A percentile compares a stretch with the other conserved stretches of the same genome.
Evolutionary conservation across 2,329 filamentous ascomycete genomes (phyloP).

Genomic region (Colletotrichum sp.): DNA sequence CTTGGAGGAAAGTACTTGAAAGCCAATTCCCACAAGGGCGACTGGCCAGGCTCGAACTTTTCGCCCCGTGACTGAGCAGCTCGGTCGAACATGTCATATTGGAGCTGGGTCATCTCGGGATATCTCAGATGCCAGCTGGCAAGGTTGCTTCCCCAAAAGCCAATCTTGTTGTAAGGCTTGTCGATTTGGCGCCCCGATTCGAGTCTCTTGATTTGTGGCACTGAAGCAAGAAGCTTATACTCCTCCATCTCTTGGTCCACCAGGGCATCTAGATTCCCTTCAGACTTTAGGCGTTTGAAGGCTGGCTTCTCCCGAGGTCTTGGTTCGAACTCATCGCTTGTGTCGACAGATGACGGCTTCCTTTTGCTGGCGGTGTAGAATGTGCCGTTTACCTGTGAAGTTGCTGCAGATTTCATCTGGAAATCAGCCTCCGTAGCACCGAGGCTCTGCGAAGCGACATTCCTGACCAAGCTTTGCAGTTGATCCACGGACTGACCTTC

Average conservation of each 20-base stretch:
- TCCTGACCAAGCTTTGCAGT: conserved; percentile 55
- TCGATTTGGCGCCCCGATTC: conserved; percentile 64
- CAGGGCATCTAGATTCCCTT: conserved; percentile 42
- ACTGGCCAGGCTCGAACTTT: conserved; percentile 56
- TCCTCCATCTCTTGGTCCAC: conserved; percentile 45
- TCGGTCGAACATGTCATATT: conserved; percentile 60
- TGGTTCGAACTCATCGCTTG: conserved; percentile 56
- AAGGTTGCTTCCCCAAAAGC: conserved; percentile 62
- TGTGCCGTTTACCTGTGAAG: conserved; percentile 21
- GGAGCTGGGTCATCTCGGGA: conserved; percentile 67
- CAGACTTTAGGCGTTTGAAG: conserved; percentile 62
- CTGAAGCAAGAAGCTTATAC: conserved; percentile 49
- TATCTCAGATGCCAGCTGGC: conserved; percentile 66
- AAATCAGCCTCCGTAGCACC: conserved; percentile 49
- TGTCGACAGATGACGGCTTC: conserved; percentile 53
- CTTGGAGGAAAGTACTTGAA: conserved; percentile 63
- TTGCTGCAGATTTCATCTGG: conserved; percentile 23
- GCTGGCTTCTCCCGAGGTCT: conserved; percentile 43
- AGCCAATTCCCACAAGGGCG: conserved; percentile 59
- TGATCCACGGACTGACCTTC: conserved; percentile 51
- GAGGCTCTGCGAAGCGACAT: conserved; percentile 62
- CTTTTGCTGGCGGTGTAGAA: conserved; percentile 60
- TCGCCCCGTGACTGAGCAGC: conserved; percentile 57
- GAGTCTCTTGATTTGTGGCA: conserved; percentile 54
- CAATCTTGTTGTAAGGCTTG: conserved; percentile 57